Evolutionary conservation across 345 rosid genomes (phyloP), one percentile per base, ranked within the genome.

Genomic region (Acer saccharum): DNA sequence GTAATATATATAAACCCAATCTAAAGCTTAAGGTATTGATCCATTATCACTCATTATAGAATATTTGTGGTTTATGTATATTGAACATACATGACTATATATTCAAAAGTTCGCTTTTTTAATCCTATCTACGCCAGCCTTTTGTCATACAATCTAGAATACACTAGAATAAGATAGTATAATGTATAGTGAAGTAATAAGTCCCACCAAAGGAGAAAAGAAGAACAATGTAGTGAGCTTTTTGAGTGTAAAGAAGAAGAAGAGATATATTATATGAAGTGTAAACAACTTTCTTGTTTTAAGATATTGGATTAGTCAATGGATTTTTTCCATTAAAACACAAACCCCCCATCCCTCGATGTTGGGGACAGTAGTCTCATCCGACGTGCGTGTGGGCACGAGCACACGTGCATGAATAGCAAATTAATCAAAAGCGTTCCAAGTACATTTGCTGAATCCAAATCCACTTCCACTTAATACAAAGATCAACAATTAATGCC

Each of bases 261-360:
- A 3, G 35, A 32, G 35, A 32, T 32, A 32, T 32, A 32, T 32
- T 35, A 35, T 2, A 63, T 7, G 39, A 64, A 65, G 63, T 46
- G 71, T 52, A 66, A 62, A 20, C 16, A 29, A 4, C 44, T 72
- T 79, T 73, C 13, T 73, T 54, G 52, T 68, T 68, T 68, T 78
- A 11, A 75, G 46, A 66, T 65, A 11, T 75, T 65, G 77, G 70
- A 61, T 75, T 54, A n/a, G 72, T 75, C 72, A 46, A 65, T 20
- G 65, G 71, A 65, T 32, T 75, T 66, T 75, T 77, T 39, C 71
- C 70, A 46, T 71, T 46, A 77, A 65, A 46, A 52, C 71, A 62
- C 70, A 58, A 82, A 69, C n/a, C 44, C 81, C 81, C 79, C 76
- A 82, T 76, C 65, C 50, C 65, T 50, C 41, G 16, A 14, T 66